Base-by-base conservation (phyloP, 2,329 filamentous ascomycete species). In the Lachnellula hyalina region DNA sequence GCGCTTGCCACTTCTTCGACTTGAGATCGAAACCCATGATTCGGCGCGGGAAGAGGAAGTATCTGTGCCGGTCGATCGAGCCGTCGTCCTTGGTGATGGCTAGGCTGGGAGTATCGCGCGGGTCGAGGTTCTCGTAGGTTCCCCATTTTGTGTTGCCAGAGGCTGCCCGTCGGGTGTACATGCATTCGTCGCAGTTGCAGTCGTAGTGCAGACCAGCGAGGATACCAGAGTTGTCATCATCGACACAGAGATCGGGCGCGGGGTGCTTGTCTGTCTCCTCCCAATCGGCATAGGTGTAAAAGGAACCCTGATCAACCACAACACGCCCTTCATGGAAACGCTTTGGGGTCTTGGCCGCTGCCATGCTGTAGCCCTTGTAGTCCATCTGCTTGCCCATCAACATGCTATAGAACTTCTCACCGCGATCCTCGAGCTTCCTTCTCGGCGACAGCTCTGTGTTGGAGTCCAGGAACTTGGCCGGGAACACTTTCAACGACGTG, bases 401-500 rank as follows among this genome's bases (percentile, higher is more conserved):
- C 42, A 61, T 58, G n/a, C 49, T 55, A 28, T 63, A 63, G 48
- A 63, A 64, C 42, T 60, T 61, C 52, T 63, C 60, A 0, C 62
- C 61, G 14, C 63, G 51, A 5, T 57, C 58, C 45, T 57, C 59
- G n/a, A 66, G 52, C 35, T 54, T 57, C 45, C 51, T 44, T 47
- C 57, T 34, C 49, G 59, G 59, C 15, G 57, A 57, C 23, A 61
- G 14, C n/a, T 57, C 55, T 2, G 34, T 12, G 28, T 60, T 54
- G 14, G 35, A 21, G 8, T 61, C 57, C 6, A 61, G 21, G 35
- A 57, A 66, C 28, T 56, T 55, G 4, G 61, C 48, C 23, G 66
- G 66, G 49, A 67, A 60, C 2, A 67, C 57, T 28, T 65, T 61
- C 34, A 68, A 54, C 1, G 63, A 66, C 7, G 56, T 63, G 9